Evolutionary conservation across 2,329 filamentous ascomycete genomes (phyloP).

Genomic region (Alternaria viburni): DNA sequence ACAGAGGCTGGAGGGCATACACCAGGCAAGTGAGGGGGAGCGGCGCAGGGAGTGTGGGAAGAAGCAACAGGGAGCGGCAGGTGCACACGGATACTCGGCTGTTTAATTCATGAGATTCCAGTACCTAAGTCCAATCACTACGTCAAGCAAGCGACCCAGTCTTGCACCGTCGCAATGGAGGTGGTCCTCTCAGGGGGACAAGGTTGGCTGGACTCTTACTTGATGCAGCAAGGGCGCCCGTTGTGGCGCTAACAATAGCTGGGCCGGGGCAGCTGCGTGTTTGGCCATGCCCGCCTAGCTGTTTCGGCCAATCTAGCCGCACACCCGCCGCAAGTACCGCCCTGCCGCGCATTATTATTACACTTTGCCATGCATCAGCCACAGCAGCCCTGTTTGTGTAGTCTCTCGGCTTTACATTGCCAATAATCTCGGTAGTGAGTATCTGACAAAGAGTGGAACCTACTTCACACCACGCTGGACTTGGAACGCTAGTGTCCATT

Average conservation of each 20-base stretch:
- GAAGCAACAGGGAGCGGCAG: conserved; percentile 22
- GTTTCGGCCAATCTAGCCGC: not conserved
- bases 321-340: not conserved
- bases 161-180: conserved; percentile 9
- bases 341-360: not conserved
- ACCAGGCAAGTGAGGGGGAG: conserved; percentile 15
- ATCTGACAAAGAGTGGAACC: not conserved
- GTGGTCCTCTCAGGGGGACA: conserved; percentile 11
- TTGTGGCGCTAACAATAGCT: conserved; percentile 15
- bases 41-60: conserved; percentile 1
- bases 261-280: not conserved
- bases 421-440: not conserved
- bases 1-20: conserved; percentile 12
- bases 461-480: not conserved
- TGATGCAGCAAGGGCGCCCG: conserved; percentile 7
- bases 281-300: not conserved
- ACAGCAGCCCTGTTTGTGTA: conserved; percentile 2
- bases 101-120: conserved; percentile 15
- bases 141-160: conserved; percentile 7
- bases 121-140: conserved; percentile 18
- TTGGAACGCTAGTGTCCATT: not conserved
- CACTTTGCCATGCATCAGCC: conserved; percentile 13
- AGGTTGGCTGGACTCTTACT: conserved; percentile 10
- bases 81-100: conserved; percentile 32
- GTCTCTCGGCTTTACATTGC: not conserved